These are phyloP conservation scores for Cladosporium sp. DNA, from an alignment of 2,329 filamentous ascomycete genomes.

Conservation along the genomic window DNA sequence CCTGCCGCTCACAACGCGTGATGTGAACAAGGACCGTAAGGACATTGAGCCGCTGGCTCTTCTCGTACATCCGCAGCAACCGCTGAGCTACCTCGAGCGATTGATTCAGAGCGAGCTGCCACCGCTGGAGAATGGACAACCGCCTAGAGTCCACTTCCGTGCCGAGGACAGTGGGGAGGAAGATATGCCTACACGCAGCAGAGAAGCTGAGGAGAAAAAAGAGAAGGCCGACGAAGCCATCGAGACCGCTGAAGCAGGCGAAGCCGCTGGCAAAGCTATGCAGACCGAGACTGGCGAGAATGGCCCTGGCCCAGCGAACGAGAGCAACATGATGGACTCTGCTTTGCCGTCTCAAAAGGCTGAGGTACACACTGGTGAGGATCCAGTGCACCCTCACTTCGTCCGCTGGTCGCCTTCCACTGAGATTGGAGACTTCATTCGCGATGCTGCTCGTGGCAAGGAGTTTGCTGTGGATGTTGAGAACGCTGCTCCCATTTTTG, in stretches of 20 bases:
- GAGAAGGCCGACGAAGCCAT: conserved; percentile 44
- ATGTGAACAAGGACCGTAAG: conserved; percentile 62
- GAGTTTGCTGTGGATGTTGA: conserved; percentile 86
- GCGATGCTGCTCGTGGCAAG: conserved; percentile 79
- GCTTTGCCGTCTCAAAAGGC: conserved; percentile 42
- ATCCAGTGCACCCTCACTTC: conserved; percentile 61
- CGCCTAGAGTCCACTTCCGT: conserved; percentile 75
- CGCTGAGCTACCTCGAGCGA: conserved; percentile 84
- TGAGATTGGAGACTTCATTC: conserved; percentile 91
- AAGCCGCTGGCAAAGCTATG: conserved; percentile 53
- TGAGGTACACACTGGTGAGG: conserved; percentile 40
- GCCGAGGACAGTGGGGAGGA: conserved; percentile 73
- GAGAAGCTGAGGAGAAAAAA: conserved; percentile 39
- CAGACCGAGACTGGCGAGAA: conserved; percentile 40
- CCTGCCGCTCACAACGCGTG: conserved; percentile 68
- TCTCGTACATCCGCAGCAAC: conserved; percentile 85
- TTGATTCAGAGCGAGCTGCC: conserved; percentile 87
- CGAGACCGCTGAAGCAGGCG: conserved; percentile 52
- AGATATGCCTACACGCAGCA: conserved; percentile 36
- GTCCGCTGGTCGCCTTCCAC: conserved; percentile 87
- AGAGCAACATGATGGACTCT: conserved; percentile 23
- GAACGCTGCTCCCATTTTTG: conserved; percentile 69
- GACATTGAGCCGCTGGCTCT: conserved; percentile 82
- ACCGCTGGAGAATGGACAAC: conserved; percentile 61
- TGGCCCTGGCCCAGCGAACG: conserved; percentile 4